A percentile compares a stretch with the other conserved stretches of the same genome.
Conservation (phyloP, 371 early-diverging fungal species). For the Amoeboradix gromovi region DNA sequence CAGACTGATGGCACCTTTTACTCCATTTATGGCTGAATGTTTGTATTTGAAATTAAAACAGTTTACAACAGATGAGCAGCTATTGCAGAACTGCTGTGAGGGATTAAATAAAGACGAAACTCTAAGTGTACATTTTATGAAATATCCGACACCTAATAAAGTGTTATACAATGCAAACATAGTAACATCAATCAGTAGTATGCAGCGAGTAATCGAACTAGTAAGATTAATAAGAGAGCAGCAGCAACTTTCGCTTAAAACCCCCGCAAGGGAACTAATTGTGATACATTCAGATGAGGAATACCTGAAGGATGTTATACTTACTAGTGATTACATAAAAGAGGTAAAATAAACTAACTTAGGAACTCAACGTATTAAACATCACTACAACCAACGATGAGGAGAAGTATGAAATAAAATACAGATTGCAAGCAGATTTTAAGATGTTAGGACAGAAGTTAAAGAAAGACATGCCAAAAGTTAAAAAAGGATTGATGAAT, state of each 20-base stretch:
- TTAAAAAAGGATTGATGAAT: constrained; percentile 53
- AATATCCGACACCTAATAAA: constrained; percentile 64
- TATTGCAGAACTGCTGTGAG: neutral
- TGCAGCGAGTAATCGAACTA: constrained; percentile 90
- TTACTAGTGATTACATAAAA: constrained; percentile 49
- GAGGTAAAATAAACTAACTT: constrained; percentile 17
- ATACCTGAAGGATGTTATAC: constrained; percentile 54
- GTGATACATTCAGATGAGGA: constrained; percentile 62
- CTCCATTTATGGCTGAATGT: constrained; percentile 91
- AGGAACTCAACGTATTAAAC: constrained; percentile 65
- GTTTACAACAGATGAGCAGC: constrained; percentile 15
- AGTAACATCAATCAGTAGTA: constrained; percentile 68
- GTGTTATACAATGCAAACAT: constrained; percentile 84
- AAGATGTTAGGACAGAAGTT: constrained; percentile 61
- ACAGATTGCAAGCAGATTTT: constrained; percentile 61
- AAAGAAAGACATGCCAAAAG: constrained; percentile 56
- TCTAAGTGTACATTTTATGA: constrained; percentile 53
- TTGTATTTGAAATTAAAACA: constrained; percentile 77
- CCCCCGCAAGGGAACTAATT: constrained; percentile 73
- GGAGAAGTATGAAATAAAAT: constrained; percentile 61
- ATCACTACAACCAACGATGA: constrained; percentile 65
- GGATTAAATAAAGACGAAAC: constrained; percentile 1
- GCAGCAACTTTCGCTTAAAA: constrained; percentile 78
- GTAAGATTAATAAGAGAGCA: constrained; percentile 85
- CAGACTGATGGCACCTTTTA: constrained; percentile 91